These are phyloP conservation scores for Diaporthe longicolla DNA, from an alignment of 2,329 filamentous ascomycete genomes.

Conservation along the genomic window DNA sequence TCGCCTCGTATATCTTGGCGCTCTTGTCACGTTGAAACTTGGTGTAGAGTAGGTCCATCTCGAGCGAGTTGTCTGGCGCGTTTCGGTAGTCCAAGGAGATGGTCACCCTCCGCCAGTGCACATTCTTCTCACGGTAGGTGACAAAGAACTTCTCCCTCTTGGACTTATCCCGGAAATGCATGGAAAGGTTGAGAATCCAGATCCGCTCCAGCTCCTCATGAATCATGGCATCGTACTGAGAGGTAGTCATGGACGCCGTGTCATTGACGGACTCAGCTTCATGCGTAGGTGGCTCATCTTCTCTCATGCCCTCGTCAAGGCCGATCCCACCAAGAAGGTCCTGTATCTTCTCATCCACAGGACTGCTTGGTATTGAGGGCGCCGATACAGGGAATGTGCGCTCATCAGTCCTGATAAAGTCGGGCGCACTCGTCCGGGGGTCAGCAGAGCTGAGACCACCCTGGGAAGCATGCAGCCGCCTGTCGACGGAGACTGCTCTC, in stretches of 20 bases:
- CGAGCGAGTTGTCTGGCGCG: constrained; percentile 84
- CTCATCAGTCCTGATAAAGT: constrained; percentile 55
- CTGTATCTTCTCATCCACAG: constrained; percentile 52
- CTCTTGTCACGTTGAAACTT: constrained; percentile 93
- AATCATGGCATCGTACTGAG: constrained; percentile 74
- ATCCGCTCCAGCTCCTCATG: constrained; percentile 86
- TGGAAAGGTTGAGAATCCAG: constrained; percentile 98
- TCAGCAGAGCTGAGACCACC: constrained; percentile 54
- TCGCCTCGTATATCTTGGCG: constrained; percentile 92
- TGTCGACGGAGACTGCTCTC: constrained; percentile 78
- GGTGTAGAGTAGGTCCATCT: constrained; percentile 83
- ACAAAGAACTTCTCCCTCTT: constrained; percentile 98
- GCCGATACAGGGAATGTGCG: constrained; percentile 47
- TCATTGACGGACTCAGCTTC: constrained; percentile 57
- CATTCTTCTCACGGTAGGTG: constrained; percentile 87
- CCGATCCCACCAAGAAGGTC: constrained; percentile 45
- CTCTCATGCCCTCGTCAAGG: constrained; percentile 44
- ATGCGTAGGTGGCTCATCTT: constrained; percentile 43
- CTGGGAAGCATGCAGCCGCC: constrained; percentile 57
- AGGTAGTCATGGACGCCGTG: constrained; percentile 63
- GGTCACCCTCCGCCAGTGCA: constrained; percentile 88
- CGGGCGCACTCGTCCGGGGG: constrained; percentile 65
- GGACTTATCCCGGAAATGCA: constrained; percentile 96
- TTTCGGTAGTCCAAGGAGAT: constrained; percentile 93
- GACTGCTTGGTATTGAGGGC: constrained; percentile 50